Conservation (phyloP, 2,329 filamentous ascomycete species). For the Xylaria polymorpha region DNA sequence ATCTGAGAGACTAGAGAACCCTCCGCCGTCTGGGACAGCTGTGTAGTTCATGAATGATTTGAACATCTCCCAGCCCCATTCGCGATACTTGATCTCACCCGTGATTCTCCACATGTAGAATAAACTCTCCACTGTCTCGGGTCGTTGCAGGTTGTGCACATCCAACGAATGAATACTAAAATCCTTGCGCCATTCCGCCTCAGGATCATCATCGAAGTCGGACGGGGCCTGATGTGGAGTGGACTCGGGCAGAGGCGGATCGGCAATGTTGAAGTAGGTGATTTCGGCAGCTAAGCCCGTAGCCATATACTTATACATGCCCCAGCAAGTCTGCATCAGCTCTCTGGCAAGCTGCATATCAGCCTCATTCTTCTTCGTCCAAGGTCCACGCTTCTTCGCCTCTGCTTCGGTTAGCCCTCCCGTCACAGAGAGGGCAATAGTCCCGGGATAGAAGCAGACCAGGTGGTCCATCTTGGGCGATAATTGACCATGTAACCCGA, state of each 20-base stretch:
- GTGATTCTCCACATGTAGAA: slow-evolving; percentile 99
- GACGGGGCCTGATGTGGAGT: slow-evolving; percentile 63
- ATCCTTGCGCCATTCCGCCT: slow-evolving; percentile 79
- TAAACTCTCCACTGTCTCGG: slow-evolving; percentile 94
- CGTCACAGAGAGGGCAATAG: slow-evolving; percentile 89
- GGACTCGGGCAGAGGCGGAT: slow-evolving; percentile 73
- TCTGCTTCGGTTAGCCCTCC: slow-evolving; percentile 79
- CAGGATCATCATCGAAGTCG: slow-evolving; percentile 62
- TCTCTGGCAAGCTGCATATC: slow-evolving; percentile 90
- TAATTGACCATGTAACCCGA: slow-evolving; percentile 73
- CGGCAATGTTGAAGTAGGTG: slow-evolving; percentile 83
- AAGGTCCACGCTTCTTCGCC: slow-evolving; percentile 76
- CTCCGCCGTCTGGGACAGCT: slow-evolving; percentile 78
- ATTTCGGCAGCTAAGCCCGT: slow-evolving; percentile 97
- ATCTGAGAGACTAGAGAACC: slow-evolving; percentile 84
- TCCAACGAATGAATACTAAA: slow-evolving; percentile 85
- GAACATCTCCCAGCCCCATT: slow-evolving; percentile 99
- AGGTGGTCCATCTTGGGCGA: slow-evolving; percentile 97
- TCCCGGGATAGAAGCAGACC: slow-evolving; percentile 97
- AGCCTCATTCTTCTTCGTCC: slow-evolving; percentile 83
- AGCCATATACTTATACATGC: slow-evolving; percentile 90
- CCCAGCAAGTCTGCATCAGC: slow-evolving; percentile 97
- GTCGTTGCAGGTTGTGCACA: slow-evolving; percentile 90
- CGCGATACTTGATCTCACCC: slow-evolving; percentile 84
- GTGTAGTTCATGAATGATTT: slow-evolving; percentile 89